phyloP scores from a whole-genome alignment of 805 yeast genomes.

The Pichia sporocuriosa region DNA sequence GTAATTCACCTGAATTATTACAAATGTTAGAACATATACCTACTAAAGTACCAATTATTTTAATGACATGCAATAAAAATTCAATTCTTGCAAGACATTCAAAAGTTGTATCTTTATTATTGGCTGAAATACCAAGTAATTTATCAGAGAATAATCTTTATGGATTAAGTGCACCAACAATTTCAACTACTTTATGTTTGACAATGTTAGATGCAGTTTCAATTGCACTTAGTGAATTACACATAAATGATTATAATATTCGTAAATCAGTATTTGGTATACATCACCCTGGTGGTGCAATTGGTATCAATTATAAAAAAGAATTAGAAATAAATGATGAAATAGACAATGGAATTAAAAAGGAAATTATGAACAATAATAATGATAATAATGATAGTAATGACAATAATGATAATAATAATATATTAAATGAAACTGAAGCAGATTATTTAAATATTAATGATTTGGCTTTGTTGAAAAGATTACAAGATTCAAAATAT shows the following conservation, averaged over 20 bases:
- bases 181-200: constrained; percentile 70
- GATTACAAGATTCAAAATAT: constrained; percentile 23
- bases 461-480: constrained; percentile 14
- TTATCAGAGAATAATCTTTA: constrained; percentile 57
- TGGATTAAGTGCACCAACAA: constrained; percentile 84
- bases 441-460: constrained; percentile 8
- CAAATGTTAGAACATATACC: constrained; percentile 54
- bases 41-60: constrained; percentile 42
- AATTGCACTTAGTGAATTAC: constrained; percentile 63
- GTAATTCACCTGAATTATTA: constrained; percentile 72
- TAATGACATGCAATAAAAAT: constrained; percentile 56
- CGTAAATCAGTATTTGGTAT: constrained; percentile 55
- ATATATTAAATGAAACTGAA: not conserved
- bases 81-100: constrained; percentile 48
- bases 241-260: constrained; percentile 46
- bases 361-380: not conserved
- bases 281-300: constrained; percentile 89
- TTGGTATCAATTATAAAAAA: constrained; percentile 44
- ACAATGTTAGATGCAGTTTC: constrained; percentile 74
- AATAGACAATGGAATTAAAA: not conserved
- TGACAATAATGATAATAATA: not conserved
- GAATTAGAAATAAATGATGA: not conserved
- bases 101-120: constrained; percentile 45
- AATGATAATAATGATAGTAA: not conserved
- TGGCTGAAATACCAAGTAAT: constrained; percentile 53